Conservation (phyloP, 2,329 filamentous ascomycete genomes). For the Alternaria sp. region DNA sequence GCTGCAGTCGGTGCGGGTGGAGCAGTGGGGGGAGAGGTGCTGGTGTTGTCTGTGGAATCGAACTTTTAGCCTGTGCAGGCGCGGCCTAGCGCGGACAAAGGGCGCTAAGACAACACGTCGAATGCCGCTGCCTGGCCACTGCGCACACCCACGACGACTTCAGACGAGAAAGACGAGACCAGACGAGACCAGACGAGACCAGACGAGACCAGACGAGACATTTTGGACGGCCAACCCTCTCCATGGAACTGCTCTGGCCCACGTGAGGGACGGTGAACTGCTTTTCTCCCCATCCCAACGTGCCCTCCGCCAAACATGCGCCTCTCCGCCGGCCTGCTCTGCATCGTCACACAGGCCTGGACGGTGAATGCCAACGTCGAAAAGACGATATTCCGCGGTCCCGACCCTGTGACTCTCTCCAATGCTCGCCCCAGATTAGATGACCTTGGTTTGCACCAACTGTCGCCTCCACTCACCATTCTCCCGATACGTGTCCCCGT, state of each 20-base stretch:
- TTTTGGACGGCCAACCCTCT: not conserved
- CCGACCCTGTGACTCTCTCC: constrained; percentile 65
- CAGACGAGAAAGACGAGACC: not conserved
- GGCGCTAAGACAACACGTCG: constrained; percentile 19
- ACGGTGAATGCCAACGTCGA: constrained; percentile 76
- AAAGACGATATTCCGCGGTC: constrained; percentile 87
- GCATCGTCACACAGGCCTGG: constrained; percentile 45
- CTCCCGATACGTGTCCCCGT: constrained; percentile 72
- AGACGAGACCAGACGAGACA: not conserved
- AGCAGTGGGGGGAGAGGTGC: constrained; percentile 31
- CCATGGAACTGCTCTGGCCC: constrained; percentile 23
- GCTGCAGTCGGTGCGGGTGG: constrained; percentile 29
- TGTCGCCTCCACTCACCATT: constrained; percentile 64
- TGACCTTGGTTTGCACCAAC: constrained; percentile 68
- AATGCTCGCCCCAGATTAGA: constrained; percentile 64
- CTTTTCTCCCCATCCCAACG: not conserved
- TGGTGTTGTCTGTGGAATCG: constrained; percentile 30
- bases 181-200: too few species aligned
- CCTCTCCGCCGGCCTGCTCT: constrained; percentile 42
- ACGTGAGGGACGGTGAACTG: constrained; percentile 24
- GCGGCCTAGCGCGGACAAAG: constrained; percentile 19
- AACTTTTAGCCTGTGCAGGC: constrained; percentile 24
- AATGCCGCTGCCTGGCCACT: constrained; percentile 20
- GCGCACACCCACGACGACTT: constrained; percentile 5
- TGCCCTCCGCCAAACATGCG: constrained; percentile 45